phyloP scores from a whole-genome alignment of 176 grass and related monocot genomes.

The Bonia amplexicaulis region DNA sequence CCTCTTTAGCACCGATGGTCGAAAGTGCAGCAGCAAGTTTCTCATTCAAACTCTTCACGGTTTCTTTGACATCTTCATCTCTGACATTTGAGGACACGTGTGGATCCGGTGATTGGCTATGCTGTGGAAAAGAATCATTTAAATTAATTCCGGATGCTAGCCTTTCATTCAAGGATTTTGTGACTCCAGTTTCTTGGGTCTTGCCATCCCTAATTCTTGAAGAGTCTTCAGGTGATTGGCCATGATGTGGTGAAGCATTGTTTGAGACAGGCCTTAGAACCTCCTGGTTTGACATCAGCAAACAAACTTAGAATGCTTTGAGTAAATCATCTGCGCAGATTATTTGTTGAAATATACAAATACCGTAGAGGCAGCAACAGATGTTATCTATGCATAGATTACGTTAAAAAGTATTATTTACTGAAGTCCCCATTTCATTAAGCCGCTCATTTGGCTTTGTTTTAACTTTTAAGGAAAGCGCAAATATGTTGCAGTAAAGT shows the following conservation, averaged over 20 bases:
- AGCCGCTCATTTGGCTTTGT: not conserved
- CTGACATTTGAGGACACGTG: conserved; percentile 32
- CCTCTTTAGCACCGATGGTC: conserved; percentile 80
- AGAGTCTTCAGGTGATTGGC: conserved; percentile 35
- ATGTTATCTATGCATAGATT: conserved; percentile 7
- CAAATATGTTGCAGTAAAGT: not conserved
- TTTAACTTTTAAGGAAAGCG: not conserved
- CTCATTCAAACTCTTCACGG: conserved; percentile 62
- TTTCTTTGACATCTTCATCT: conserved; percentile 54
- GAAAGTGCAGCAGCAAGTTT: conserved; percentile 76
- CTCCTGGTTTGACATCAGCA: conserved; percentile 36
- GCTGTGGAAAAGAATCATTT: conserved; percentile 23
- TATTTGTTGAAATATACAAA: not conserved
- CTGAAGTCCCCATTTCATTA: not conserved
- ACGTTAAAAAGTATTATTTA: not conserved
- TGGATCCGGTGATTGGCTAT: conserved; percentile 27
- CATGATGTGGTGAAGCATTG: conserved; percentile 28
- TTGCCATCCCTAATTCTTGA: conserved; percentile 46
- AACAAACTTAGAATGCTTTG: conserved; percentile 8
- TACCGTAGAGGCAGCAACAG: conserved; percentile 4
- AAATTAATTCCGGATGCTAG: conserved; percentile 21
- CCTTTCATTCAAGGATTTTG: conserved; percentile 36
- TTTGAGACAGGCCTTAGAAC: conserved; percentile 29
- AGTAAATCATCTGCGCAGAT: not conserved
- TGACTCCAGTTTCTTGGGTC: conserved; percentile 24